Percentiles rank a stretch among this genome's conserved stretches.
Conservation (phyloP, 2,329 filamentous ascomycete species). For the Fusarium albidum region DNA sequence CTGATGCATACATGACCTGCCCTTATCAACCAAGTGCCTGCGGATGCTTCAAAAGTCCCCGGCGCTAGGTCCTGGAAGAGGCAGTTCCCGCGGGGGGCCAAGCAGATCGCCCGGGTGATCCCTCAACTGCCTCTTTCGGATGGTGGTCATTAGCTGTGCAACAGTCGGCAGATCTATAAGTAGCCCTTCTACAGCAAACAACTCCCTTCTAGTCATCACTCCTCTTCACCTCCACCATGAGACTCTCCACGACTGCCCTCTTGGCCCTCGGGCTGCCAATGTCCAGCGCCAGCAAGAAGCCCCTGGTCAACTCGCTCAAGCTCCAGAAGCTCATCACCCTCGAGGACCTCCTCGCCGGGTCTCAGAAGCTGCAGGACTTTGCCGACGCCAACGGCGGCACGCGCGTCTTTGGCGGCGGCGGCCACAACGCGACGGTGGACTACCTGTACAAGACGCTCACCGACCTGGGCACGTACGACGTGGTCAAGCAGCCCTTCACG, state of each 20-base stretch:
- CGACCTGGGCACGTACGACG: conserved; percentile 51
- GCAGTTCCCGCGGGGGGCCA: conserved; percentile 37
- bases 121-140: conserved; percentile 38
- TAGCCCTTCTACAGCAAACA: too few relatives aligned
- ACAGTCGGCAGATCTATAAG: too few relatives aligned
- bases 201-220: neutral
- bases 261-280: conserved; percentile 39
- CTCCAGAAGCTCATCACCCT: conserved; percentile 51
- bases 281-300: conserved; percentile 38
- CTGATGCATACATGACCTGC: too few relatives aligned
- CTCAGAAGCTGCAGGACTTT: conserved; percentile 55
- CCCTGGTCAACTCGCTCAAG: conserved; percentile 47
- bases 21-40: conserved; percentile 38
- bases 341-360: conserved; percentile 52
- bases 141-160: too few relatives aligned
- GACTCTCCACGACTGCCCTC: conserved; percentile 30
- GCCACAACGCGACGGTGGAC: conserved; percentile 57
- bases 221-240: conserved; percentile 38
- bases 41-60: conserved; percentile 36
- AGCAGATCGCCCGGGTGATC: conserved; percentile 27
- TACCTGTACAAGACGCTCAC: conserved; percentile 52
- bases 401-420: conserved; percentile 53
- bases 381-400: conserved; percentile 52
- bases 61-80: conserved; percentile 37
- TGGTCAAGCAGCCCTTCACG: conserved; percentile 55